Evolutionary conservation across 1,284 basidiomycete species (phyloP), one percentile per base, ranked within the genome.

Genomic region (Sanghuangporus sanghuang): DNA sequence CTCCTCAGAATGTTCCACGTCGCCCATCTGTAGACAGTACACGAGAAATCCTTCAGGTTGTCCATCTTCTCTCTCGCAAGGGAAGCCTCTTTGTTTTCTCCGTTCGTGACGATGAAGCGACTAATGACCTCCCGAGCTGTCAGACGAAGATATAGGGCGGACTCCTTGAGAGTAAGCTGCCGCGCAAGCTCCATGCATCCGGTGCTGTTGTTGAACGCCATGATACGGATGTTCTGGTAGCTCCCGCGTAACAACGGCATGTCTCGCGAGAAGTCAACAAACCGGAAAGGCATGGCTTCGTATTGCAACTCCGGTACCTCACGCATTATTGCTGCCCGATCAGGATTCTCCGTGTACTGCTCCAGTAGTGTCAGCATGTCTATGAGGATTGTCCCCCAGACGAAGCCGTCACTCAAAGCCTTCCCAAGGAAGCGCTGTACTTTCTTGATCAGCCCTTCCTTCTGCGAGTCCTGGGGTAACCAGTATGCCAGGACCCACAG

Each of bases 121-220:
- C 40, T 44, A 16, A 62, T 53, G 46, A 65, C 57, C 36, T 65
- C 59, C 23, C 27, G 14, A n/a, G 64, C 52, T 3, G 36, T 48
- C 38, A 65, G 23, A 18, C 50, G 48, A 35, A 59, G 39, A 36
- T 65, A 65, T 14, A 53, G 23, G 9, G 55, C 54, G 0, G 53
- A 57, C 27, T 65, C 64, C 38, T 48, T 52, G 35, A 65, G 58
- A 6, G 64, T 65, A 23, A 65, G 32, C 27, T 65, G 64, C 23
- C 53, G 46, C 11, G 59, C 59, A 32, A 65, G 38, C 35, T 64
- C 55, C 35, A 50, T n/a, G 39, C 54, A 57, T 11, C 36, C 50
- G 0, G 32, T 54, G 16, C 38, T 42, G 12, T 63, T 55, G 12
- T 52, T 52, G 44, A 63, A 58, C 6, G 36, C 48, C 42, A 50